Percentiles rank a stretch among this genome's conserved stretches.
phyloP scores from a whole-genome alignment of 2,329 filamentous ascomycete genomes.

The Cladophialophora bantiana region DNA sequence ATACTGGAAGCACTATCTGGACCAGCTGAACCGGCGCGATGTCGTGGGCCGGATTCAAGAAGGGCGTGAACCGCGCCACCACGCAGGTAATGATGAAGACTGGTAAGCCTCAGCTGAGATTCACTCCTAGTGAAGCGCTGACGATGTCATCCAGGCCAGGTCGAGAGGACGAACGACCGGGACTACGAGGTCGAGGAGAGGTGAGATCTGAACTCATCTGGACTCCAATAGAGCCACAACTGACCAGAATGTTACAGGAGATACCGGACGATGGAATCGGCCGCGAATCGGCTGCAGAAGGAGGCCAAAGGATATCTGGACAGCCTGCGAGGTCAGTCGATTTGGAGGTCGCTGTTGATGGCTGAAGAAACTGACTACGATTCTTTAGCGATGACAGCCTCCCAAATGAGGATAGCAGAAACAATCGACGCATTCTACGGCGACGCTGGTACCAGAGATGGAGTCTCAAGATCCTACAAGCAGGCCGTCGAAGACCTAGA shows the following conservation, averaged over 20 bases:
- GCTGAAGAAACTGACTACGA: conserved; percentile 9
- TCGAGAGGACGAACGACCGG: conserved; percentile 97
- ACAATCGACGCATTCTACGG: conserved; percentile 99
- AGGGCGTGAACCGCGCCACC: conserved; percentile 97
- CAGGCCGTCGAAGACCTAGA: conserved; percentile 98
- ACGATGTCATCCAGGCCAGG: conserved; percentile 69
- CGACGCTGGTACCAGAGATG: conserved; percentile 91
- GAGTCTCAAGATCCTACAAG: conserved; percentile 96
- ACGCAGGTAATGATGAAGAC: conserved; percentile 99
- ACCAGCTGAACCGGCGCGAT: conserved; percentile 33
- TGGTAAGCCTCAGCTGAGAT: conserved; percentile 57
- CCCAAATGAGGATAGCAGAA: conserved; percentile 98
- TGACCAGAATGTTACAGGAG: conserved; percentile 63
- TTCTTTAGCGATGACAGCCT: conserved; percentile 90
- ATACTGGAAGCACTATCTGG: conserved; percentile 7
- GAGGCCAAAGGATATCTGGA: conserved; percentile 98
- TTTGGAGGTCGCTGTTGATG: background rate
- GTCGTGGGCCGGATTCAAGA: conserved; percentile 74
- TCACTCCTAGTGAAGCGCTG: conserved; percentile 29
- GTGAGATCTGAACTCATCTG: conserved; percentile 52
- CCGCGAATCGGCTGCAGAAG: conserved; percentile 89
- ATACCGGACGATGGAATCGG: conserved; percentile 96
- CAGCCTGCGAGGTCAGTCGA: conserved; percentile 77
- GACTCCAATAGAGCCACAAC: background rate
- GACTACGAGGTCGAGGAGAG: conserved; percentile 98